phyloP scores from a whole-genome alignment of 768 basidiomycete species.

The Tubosaeta sp. region DNA sequence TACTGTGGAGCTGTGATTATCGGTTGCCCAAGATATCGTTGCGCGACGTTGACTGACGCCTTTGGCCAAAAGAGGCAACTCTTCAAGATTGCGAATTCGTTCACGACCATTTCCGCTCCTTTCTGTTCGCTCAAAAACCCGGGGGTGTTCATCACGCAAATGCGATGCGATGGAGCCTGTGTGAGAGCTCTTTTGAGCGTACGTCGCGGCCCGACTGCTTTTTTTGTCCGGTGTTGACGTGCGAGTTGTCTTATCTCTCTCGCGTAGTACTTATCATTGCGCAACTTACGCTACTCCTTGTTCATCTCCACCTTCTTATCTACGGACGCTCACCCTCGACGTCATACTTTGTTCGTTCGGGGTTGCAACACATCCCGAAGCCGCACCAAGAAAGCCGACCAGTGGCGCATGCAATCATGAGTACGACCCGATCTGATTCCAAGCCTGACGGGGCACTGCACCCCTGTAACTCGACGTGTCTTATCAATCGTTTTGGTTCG shows the following conservation, averaged over 20 bases:
- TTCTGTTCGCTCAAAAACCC: not conserved
- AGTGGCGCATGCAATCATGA: not conserved
- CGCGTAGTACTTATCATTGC: constrained; percentile 1
- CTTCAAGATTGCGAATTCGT: constrained; percentile 9
- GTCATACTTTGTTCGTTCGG: constrained; percentile 2
- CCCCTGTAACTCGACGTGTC: not conserved
- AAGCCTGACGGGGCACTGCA: not conserved
- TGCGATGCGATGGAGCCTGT: constrained; percentile 10
- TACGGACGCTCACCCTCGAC: not conserved
- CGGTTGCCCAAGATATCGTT: not conserved
- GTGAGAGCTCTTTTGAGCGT: constrained; percentile 10
- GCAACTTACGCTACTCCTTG: constrained; percentile 7
- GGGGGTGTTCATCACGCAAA: constrained; percentile 7
- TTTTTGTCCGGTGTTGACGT: not conserved
- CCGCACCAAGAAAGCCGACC: not conserved
- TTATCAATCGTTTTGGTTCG: constrained; percentile 2
- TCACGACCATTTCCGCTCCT: constrained; percentile 16
- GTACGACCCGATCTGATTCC: not conserved
- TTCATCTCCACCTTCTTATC: constrained; percentile 1
- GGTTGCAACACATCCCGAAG: not conserved
- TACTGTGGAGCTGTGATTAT: constrained; percentile 1
- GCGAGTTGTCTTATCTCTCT: constrained; percentile 1
- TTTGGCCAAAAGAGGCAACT: constrained; percentile 15
- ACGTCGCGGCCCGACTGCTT: not conserved
- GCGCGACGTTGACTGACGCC: not conserved